A percentile compares a stretch with the other conserved stretches of the same genome.
Evolutionary conservation across 106 monocot genomes (phyloP).

Genomic region (Acorus gramineus): DNA sequence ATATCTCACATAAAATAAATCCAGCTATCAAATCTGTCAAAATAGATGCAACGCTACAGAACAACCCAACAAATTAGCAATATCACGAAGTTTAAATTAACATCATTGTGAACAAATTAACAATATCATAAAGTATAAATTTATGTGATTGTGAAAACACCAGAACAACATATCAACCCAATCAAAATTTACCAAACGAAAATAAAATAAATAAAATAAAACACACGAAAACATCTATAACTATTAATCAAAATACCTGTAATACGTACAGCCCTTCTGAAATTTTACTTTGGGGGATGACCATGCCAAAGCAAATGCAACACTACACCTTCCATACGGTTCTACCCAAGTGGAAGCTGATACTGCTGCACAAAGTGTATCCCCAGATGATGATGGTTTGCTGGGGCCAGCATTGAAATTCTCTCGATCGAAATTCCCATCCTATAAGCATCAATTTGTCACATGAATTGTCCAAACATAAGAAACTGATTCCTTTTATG

Average conservation of each 20-base stretch:
- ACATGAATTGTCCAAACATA: no score
- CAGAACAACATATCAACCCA: background rate
- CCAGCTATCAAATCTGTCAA: no score
- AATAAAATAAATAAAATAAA: background rate
- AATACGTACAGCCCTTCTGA: constrained; percentile 81
- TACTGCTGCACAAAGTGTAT: constrained; percentile 79
- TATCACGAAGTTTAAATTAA: background rate
- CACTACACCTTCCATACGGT: constrained; percentile 80
- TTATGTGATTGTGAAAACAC: no score
- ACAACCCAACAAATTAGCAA: background rate
- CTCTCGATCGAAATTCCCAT: constrained; percentile 69
- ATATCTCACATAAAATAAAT: no score
- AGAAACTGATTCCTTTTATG: no score
- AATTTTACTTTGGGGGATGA: constrained; percentile 85
- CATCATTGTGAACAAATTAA: background rate
- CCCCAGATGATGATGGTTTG: constrained; percentile 68
- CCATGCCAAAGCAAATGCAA: constrained; percentile 51
- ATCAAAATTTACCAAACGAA: background rate
- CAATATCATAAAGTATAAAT: no score
- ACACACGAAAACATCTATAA: background rate
- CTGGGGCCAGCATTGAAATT: constrained; percentile 63
- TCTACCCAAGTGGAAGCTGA: constrained; percentile 91
- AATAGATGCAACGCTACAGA: background rate
- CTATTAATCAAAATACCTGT: constrained; percentile 33
- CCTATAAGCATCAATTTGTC: constrained; percentile 16